Evolutionary conservation across 352 stramenopile genomes (phyloP), one percentile per base, ranked within the genome.

Genomic region (Globisporangium acanthophoron): DNA sequence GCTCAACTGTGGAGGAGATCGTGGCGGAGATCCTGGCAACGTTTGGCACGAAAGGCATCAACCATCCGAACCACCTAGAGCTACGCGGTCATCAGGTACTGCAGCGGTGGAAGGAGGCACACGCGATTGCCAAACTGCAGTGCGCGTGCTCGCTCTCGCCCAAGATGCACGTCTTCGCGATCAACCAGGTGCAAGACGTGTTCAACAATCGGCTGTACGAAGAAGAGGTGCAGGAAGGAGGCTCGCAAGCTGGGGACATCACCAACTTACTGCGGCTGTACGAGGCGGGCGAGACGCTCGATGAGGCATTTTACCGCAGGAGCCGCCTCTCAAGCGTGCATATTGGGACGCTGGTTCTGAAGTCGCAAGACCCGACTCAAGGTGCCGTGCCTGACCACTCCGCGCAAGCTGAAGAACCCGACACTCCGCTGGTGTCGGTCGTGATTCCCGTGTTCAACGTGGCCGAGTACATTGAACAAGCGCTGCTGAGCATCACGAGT

Each of bases 101-200:
- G 5, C 56, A 59, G 33, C 44, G 64, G 47, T 71, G 59, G 65
- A 31, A 24, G 18, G 31, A 40, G 7, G 27, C 12, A 2, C 15
- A 27, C 24, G 27, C 46, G 16, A 56, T 62, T 54, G 59, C 56
- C 46, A 68, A 65, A 35, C 52, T 78, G 20, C 61, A 68, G n/a
- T 87, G 61, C 43, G 80, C 66, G 47, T 77, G 84, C 49, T 58
- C 70, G 54, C 69, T 67, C 21, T 64, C 48, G 49, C 74, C 82
- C 50, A 74, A 88, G 37, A 76, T 96, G 65, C 71, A 87, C 31
- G 81, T 94, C 40, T 71, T 96, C 29, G 83, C 87, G 13, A 76
- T 96, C 49, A 96, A 96, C 65, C 77, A 90, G 37, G 87, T 96
- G 13, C 87, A 96, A 61, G 65, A 90, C 50, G 61, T 87, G 9